Base-by-base conservation (phyloP, 2,329 filamentous ascomycete genomes). In the Chalaropsis ovoidea region DNA sequence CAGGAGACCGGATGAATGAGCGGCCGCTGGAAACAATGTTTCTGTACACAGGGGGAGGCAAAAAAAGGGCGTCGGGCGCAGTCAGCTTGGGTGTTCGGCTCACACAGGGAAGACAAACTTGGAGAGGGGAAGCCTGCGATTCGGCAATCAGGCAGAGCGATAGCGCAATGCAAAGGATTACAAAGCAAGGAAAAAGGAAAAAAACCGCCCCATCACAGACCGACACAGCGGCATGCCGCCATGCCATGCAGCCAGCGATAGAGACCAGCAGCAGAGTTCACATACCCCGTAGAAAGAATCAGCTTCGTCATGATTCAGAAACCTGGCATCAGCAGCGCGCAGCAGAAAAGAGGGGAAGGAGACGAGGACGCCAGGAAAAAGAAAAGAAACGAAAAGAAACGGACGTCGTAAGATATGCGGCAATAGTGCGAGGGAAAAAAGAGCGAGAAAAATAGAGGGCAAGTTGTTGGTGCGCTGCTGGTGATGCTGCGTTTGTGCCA, bases 21-120 rank as follows among this genome's bases (percentile, higher is more conserved):
- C 89, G 88, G 66, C 89, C 89, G 69, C 85, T 86, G 71, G 87
- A 87, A 82, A 95, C 90, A 74, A 95, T 88, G 79, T 95, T 96
- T 58, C 67, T 66, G n/a, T 41, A 27, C 15, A 52, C 3, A 27
- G 31, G 31, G 31, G 45, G 31, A 47, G 39, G 43, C 31, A 66
- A n/a, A 56, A 31, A 31, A 58, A 35, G 17, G 27, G 24, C 19
- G 19, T 13, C 27, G 24, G 52, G 13, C 52, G 7, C 31, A 35
- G 52, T 58, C 27, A 31, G 42, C 42, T 49, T 54, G n/a, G 27
- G 22, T 22, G 31, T 73, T 74, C 56, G 24, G 31, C 8, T 47
- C 22, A 19, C 6, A 19, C n/a, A 17, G 5, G 13, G 17, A 17
- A 49, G 17, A 49, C 1, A 62, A 43, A 62, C 31, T 22, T 19